Evolutionary conservation across 2,329 filamentous ascomycete species (phyloP), one percentile per base, ranked within the genome.

Genomic region (Diaporthe sp.): DNA sequence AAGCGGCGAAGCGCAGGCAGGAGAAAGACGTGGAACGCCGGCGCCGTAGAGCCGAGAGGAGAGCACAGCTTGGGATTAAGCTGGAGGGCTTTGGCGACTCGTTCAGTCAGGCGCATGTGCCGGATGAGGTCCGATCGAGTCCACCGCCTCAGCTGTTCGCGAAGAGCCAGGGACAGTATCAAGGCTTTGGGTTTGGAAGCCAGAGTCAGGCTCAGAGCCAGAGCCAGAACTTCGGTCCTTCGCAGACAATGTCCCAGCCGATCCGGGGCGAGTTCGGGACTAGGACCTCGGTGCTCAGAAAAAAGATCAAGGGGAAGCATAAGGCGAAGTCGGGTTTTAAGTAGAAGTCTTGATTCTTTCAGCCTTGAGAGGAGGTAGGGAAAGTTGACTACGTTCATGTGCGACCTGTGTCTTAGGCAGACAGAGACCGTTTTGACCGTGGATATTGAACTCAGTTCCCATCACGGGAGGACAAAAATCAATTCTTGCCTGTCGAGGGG

Each of bases 181-280:
- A 31, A 49, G 49, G 25, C 25, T 73, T 65, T 31, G 58, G 71
- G 51, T 57, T 73, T 28, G 71, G 61, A 13, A 67, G 58, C 37
- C 58, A 74, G 49, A 75, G 59, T 42, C 73, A 74, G 72, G 62
- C 55, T 79, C 83, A 75, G 69, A 42, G 49, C 42, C 58, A 57
- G 55, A 57, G 57, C 51, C 67, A 68, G n/a, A 72, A 61, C 39
- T 74, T 72, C 34, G 75, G 75, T 15, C 68, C 68, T 31, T 75
- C 62, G 22, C 77, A 72, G 71, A 81, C 83, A n/a, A 87, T 87
- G 83, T 88, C 87, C 70, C 87, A 88, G 78, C 84, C 86, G 13
- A 79, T 86, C 19, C 75, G 83, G n/a, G 88, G 88, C 2, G 77
- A 81, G 6, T 88, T 88, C 84, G 88, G 88, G 37, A 84, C 84